Evolutionary conservation across 2,329 filamentous ascomycete species (phyloP).

Genomic region (Sarocladiaceae sp.): DNA sequence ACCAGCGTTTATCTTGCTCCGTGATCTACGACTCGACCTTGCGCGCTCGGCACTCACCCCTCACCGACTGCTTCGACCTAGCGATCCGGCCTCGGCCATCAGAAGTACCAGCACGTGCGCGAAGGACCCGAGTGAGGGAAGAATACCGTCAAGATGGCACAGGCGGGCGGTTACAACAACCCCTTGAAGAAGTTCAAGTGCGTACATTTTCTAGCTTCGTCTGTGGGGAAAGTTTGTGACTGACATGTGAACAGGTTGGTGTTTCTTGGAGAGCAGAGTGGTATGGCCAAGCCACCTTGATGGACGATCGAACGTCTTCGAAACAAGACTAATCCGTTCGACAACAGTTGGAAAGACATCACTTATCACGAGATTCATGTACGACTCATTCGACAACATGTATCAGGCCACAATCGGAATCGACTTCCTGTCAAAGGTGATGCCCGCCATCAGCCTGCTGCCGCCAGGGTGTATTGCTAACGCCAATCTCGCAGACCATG

Average conservation of each 20-base stretch:
- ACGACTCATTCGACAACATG: slow-evolving; percentile 99
- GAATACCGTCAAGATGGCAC: slow-evolving; percentile 63
- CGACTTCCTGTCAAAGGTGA: slow-evolving; percentile 96
- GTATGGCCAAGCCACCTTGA: slow-evolving; percentile 51
- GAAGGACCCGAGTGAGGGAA: not conserved
- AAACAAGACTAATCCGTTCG: slow-evolving; percentile 19
- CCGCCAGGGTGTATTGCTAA: not conserved
- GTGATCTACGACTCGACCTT: not conserved
- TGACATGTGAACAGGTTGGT: slow-evolving; percentile 62
- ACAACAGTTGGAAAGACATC: slow-evolving; percentile 91
- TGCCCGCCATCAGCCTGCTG: not conserved
- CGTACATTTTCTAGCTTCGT: slow-evolving; percentile 14
- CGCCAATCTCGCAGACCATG: slow-evolving; percentile 63
- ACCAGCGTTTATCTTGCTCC: too few species aligned
- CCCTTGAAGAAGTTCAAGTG: slow-evolving; percentile 99
- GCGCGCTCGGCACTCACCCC: not conserved
- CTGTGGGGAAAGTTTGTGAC: slow-evolving; percentile 17
- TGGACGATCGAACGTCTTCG: slow-evolving; percentile 9
- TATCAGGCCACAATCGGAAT: slow-evolving; percentile 99
- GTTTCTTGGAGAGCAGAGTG: slow-evolving; percentile 97
- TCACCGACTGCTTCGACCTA: slow-evolving; percentile 5
- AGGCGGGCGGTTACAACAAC: slow-evolving; percentile 90
- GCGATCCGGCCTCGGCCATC: slow-evolving; percentile 7
- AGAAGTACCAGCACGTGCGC: not conserved
- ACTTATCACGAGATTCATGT: slow-evolving; percentile 99